A percentile compares a stretch with the other conserved stretches of the same genome.
phyloP scores from a whole-genome alignment of 129 eudicot genomes.

The Flaveria brownii region DNA sequence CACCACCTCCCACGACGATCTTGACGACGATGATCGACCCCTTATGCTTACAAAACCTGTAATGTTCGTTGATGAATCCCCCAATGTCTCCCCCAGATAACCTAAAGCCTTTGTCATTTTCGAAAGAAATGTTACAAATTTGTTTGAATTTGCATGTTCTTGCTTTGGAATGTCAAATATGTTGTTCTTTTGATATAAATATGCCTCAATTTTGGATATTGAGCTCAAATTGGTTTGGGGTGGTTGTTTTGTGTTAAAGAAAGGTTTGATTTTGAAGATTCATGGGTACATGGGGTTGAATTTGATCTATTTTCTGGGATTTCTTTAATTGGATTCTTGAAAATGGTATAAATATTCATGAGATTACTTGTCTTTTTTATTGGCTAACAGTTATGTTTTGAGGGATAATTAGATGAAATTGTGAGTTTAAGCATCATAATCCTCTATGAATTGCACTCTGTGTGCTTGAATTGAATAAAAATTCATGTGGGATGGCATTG shows the following conservation, averaged over 20 bases:
- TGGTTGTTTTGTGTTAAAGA: neutral
- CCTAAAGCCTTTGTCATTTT: neutral
- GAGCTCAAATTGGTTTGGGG: neutral
- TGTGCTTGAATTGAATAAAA: neutral
- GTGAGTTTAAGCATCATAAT: neutral
- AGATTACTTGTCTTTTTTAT: too few species aligned
- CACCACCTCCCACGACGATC: constrained; percentile 57
- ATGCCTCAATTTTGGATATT: neutral
- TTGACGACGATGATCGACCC: constrained; percentile 54
- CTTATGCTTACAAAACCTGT: constrained; percentile 50
- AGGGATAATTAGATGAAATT: too few species aligned
- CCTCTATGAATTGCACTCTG: neutral
- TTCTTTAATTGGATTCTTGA: neutral
- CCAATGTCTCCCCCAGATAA: constrained; percentile 24
- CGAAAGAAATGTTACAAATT: neutral
- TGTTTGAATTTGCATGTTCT: constrained; percentile 1
- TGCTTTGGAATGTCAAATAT: neutral
- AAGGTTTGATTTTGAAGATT: neutral
- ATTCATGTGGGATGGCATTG: neutral
- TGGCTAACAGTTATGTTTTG: too few species aligned
- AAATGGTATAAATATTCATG: neutral
- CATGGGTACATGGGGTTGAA: neutral
- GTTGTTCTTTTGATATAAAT: neutral
- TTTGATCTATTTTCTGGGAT: too few species aligned
- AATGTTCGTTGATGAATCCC: constrained; percentile 26